Percentiles rank a stretch among this genome's conserved stretches.
Conservation (phyloP, 345 rosid species). For the Citrus unshiu region DNA sequence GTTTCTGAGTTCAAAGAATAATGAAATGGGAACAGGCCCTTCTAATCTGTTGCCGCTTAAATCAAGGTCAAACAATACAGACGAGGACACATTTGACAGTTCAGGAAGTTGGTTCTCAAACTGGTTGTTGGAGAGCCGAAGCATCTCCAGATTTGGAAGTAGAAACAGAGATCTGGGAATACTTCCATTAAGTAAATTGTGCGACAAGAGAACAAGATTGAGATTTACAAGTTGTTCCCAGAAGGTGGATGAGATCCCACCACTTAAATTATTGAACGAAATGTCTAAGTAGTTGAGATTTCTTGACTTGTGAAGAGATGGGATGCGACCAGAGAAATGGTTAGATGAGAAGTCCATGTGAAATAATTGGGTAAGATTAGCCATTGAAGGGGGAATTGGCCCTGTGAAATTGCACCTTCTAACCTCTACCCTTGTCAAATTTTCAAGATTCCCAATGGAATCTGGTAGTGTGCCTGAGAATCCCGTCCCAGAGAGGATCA, state of each 20-base stretch:
- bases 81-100: too few species aligned
- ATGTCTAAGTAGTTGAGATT: constrained; percentile 24
- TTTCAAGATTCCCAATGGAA: constrained; percentile 26
- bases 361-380: constrained; percentile 19
- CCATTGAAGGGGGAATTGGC: constrained; percentile 25
- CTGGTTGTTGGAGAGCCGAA: too few species aligned
- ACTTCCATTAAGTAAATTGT: constrained; percentile 28
- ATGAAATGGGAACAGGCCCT: too few species aligned
- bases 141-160: neutral
- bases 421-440: constrained; percentile 20
- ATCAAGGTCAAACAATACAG: too few species aligned
- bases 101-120: too few species aligned
- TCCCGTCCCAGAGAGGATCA: constrained; percentile 17
- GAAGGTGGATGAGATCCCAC: constrained; percentile 20
- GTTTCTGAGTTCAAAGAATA: too few species aligned
- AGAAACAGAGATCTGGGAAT: constrained; percentile 24
- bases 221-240: constrained; percentile 33
- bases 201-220: constrained; percentile 14
- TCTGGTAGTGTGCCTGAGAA: constrained; percentile 31
- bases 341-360: constrained; percentile 32
- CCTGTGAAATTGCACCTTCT: constrained; percentile 21
- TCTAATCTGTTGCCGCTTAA: too few species aligned
- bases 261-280: constrained; percentile 28
- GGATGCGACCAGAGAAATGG: constrained; percentile 30
- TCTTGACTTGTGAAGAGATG: constrained; percentile 19